A percentile compares a stretch with the other conserved stretches of the same genome.
phyloP scores from a whole-genome alignment of 2,329 filamentous ascomycete genomes.

The Didymella pinodella region DNA sequence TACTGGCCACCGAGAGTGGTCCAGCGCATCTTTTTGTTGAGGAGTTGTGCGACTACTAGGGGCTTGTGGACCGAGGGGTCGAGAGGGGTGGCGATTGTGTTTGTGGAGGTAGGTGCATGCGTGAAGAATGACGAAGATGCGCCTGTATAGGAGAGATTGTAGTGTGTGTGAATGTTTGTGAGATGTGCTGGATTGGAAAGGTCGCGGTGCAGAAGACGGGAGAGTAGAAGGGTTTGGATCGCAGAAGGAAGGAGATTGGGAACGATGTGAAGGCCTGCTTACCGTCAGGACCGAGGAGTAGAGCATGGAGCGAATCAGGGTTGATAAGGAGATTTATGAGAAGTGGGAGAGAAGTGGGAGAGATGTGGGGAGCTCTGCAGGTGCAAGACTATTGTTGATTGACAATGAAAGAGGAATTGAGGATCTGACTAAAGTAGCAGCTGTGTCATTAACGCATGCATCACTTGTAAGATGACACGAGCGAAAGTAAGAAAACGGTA shows the following conservation, averaged over 20 bases:
- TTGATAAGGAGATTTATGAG: too few species aligned
- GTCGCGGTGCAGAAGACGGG: constrained; percentile 78
- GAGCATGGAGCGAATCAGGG: too few species aligned
- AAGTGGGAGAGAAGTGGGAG: too few species aligned
- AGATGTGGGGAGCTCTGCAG: not conserved
- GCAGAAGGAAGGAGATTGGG: constrained; percentile 75
- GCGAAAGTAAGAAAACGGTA: not conserved
- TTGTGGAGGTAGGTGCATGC: constrained; percentile 45
- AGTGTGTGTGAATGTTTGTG: constrained; percentile 91
- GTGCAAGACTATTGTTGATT: not conserved
- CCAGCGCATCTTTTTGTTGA: constrained; percentile 88
- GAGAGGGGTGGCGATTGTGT: constrained; percentile 61
- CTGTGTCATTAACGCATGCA: too few species aligned
- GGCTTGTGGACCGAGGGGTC: constrained; percentile 78
- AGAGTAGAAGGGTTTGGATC: constrained; percentile 74
- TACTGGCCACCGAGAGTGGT: constrained; percentile 94
- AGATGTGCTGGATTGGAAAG: constrained; percentile 76
- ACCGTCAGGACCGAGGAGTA: constrained; percentile 28
- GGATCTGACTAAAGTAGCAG: too few species aligned
- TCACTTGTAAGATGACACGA: too few species aligned
- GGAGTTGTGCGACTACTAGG: constrained; percentile 71
- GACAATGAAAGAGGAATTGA: too few species aligned
- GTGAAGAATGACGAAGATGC: constrained; percentile 61
- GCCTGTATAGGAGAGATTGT: constrained; percentile 70
- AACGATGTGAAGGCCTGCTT: constrained; percentile 77